A percentile compares a stretch with the other conserved stretches of the same genome.
These are phyloP conservation scores for Clarireedia sp. DNA, from an alignment of 2,329 filamentous ascomycete species.

Conservation along the genomic window DNA sequence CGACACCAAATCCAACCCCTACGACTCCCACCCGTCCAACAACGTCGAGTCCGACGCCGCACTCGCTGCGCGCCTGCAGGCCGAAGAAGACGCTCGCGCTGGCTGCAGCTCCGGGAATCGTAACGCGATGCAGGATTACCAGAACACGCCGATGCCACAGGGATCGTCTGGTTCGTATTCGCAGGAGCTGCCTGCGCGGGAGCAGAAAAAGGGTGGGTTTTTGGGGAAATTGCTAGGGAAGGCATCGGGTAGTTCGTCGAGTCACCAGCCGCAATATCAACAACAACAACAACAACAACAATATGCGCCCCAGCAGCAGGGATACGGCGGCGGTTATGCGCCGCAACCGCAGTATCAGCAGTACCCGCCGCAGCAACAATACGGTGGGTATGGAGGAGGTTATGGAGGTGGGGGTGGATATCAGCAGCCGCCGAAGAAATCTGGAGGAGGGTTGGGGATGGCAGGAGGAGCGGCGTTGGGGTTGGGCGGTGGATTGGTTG, in stretches of 20 bases:
- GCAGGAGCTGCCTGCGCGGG: constrained; percentile 37
- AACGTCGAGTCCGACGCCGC: constrained; percentile 58
- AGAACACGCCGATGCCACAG: constrained; percentile 25
- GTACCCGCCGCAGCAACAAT: constrained; percentile 30
- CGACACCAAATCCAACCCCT: constrained; percentile 66
- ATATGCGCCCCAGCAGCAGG: constrained; percentile 7
- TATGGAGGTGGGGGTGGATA: constrained; percentile 26
- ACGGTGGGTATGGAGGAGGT: constrained; percentile 31
- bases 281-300: constrained; percentile 22
- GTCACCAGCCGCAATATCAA: constrained; percentile 28
- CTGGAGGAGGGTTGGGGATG: constrained; percentile 44
- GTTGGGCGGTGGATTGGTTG: constrained; percentile 72
- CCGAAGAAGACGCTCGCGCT: constrained; percentile 67
- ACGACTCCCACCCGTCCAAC: constrained; percentile 33
- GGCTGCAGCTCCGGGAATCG: constrained; percentile 4
- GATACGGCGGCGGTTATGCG: constrained; percentile 10
- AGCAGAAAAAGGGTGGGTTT: constrained; percentile 36
- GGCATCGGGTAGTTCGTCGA: constrained; percentile 10
- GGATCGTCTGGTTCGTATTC: not conserved
- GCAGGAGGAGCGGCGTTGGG: constrained; percentile 70
- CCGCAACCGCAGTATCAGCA: constrained; percentile 25
- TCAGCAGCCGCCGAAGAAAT: constrained; percentile 22
- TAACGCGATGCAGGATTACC: constrained; percentile 20
- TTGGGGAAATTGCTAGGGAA: constrained; percentile 44
- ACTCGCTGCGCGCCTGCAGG: constrained; percentile 70